phyloP scores from a whole-genome alignment of 2,329 filamentous ascomycete species.

The Monosporascus sp. region DNA sequence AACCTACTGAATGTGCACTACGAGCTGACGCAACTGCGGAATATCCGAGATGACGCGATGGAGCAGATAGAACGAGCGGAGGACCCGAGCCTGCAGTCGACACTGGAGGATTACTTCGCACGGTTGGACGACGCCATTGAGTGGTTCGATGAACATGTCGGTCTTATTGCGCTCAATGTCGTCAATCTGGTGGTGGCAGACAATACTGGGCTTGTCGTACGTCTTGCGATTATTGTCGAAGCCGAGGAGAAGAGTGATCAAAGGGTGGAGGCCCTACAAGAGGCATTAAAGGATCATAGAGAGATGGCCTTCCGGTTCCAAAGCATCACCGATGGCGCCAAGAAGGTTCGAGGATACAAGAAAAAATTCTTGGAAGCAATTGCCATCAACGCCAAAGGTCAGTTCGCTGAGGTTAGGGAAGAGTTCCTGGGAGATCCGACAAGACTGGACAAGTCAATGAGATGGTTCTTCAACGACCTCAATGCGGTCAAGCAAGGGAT shows the following conservation, averaged over 20 bases:
- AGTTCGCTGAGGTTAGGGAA: conserved; percentile 67
- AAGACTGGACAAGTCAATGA: conserved; percentile 78
- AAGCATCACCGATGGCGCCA: conserved; percentile 89
- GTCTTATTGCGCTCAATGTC: conserved; percentile 80
- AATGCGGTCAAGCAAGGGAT: conserved; percentile 93
- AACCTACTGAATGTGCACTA: conserved; percentile 88
- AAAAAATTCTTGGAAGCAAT: conserved; percentile 87
- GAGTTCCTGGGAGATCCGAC: conserved; percentile 80
- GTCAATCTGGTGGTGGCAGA: conserved; percentile 82
- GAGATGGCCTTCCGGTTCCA: conserved; percentile 92
- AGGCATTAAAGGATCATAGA: conserved; percentile 91
- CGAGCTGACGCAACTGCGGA: conserved; percentile 83
- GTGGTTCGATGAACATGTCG: conserved; percentile 94
- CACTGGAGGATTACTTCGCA: conserved; percentile 84
- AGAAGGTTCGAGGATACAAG: conserved; percentile 91
- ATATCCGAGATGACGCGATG: conserved; percentile 94
- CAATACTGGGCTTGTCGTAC: conserved; percentile 84
- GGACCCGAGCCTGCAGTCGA: conserved; percentile 70
- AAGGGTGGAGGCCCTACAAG: conserved; percentile 83
- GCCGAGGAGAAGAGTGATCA: conserved; percentile 96
- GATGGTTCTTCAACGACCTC: conserved; percentile 97
- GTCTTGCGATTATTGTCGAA: conserved; percentile 86
- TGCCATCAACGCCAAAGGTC: conserved; percentile 63
- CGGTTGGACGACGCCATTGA: conserved; percentile 82
- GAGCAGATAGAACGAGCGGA: conserved; percentile 82